Conservation (phyloP, 2,329 filamentous ascomycete species). For the Sporothrix phasma region DNA sequence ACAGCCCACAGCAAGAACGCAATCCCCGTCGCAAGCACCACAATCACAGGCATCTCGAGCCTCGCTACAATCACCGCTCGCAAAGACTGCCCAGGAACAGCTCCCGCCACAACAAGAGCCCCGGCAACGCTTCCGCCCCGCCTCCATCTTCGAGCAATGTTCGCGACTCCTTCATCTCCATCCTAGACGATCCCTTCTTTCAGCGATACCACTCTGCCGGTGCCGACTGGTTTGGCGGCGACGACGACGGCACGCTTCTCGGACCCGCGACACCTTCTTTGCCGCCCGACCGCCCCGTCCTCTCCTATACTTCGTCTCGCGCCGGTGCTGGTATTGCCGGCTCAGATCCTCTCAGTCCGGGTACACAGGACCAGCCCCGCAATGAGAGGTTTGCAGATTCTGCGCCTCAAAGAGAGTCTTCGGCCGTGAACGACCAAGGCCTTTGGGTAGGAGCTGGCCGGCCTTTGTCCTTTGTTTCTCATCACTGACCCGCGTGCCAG, state of each 20-base stretch:
- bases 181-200: slow-evolving; percentile 48
- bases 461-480: neutral
- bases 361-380: slow-evolving; percentile 25
- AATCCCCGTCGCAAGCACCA: neutral
- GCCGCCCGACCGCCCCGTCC: slow-evolving; percentile 16
- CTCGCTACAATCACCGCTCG: neutral
- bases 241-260: neutral
- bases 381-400: slow-evolving; percentile 35
- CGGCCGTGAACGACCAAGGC: slow-evolving; percentile 25
- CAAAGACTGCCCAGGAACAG: neutral
- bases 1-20: neutral
- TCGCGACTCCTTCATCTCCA: slow-evolving; percentile 42
- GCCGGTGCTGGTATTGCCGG: slow-evolving; percentile 17
- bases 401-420: slow-evolving; percentile 39
- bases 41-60: neutral
- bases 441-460: slow-evolving; percentile 21
- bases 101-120: neutral
- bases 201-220: slow-evolving; percentile 34
- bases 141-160: slow-evolving; percentile 20
- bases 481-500: neutral
- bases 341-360: slow-evolving; percentile 16
- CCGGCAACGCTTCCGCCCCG: slow-evolving; percentile 11
- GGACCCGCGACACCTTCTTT: slow-evolving; percentile 17
- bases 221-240: slow-evolving; percentile 24
- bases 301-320: neutral